Conservation (phyloP, 148 eudicot species). For the Rhododendron williamsianum region DNA sequence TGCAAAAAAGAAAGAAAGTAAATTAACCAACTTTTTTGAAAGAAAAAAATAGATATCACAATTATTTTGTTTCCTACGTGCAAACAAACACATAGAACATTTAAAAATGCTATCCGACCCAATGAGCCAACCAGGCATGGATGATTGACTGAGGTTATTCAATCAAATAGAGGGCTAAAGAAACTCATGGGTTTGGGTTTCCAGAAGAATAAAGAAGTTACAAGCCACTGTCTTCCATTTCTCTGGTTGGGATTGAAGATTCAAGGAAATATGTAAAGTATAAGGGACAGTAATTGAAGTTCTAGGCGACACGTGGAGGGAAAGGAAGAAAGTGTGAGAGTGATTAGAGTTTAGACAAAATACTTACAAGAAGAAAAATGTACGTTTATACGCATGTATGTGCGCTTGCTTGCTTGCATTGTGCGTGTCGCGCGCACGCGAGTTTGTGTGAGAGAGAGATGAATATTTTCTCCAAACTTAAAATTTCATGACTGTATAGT, state of each 20-base stretch:
- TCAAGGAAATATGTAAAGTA: neutral
- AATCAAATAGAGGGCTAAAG: neutral
- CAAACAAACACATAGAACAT: neutral
- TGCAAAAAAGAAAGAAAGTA: conserved; percentile 7
- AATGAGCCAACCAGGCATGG: neutral
- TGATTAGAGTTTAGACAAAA: neutral
- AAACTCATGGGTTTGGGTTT: conserved; percentile 13
- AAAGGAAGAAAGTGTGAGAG: neutral
- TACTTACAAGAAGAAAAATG: neutral
- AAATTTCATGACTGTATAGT: neutral
- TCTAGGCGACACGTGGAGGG: neutral
- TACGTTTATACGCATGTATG: neutral
- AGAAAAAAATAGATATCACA: neutral
- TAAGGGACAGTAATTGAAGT: neutral
- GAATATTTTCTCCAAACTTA: neutral
- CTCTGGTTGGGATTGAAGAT: neutral
- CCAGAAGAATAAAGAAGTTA: neutral
- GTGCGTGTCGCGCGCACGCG: neutral
- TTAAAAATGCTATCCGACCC: neutral
- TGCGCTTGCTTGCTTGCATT: no score
- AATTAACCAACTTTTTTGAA: neutral
- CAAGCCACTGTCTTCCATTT: neutral
- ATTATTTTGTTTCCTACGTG: neutral
- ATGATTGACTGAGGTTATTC: neutral
- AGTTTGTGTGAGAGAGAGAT: neutral